Percentiles rank a stretch among this genome's conserved stretches.
phyloP scores from a whole-genome alignment of 352 stramenopile species.

The Plasmopara halstedii region DNA sequence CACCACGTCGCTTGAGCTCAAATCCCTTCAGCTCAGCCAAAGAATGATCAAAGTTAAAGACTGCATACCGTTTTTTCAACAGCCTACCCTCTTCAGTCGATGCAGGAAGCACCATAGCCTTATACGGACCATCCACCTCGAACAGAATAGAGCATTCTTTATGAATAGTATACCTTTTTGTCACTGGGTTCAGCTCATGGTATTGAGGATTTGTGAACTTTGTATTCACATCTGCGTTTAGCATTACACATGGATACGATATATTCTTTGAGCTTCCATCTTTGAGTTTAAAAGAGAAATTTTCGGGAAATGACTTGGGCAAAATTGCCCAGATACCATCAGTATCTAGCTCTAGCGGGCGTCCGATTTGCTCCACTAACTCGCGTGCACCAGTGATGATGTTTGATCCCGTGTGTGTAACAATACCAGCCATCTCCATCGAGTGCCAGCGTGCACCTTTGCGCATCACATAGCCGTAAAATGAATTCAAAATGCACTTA shows the following conservation, averaged over 20 bases:
- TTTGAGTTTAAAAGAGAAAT: constrained; percentile 89
- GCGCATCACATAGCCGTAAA: constrained; percentile 99
- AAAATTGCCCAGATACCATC: constrained; percentile 99
- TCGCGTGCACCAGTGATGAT: constrained; percentile 96
- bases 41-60: constrained; percentile 81
- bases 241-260: constrained; percentile 98
- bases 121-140: constrained; percentile 98
- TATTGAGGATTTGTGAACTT: constrained; percentile 99
- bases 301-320: constrained; percentile 96
- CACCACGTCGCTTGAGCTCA: constrained; percentile 97
- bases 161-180: constrained; percentile 87
- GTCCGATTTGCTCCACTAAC: constrained; percentile 92
- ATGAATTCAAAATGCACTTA: constrained; percentile 99
- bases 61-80: constrained; percentile 96
- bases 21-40: constrained; percentile 89
- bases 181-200: constrained; percentile 45
- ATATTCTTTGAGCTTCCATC: constrained; percentile 79
- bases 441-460: constrained; percentile 98
- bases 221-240: constrained; percentile 97
- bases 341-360: constrained; percentile 97
- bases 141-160: constrained; percentile 99
- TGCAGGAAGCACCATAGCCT: constrained; percentile 97
- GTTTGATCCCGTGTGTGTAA: constrained; percentile 97
- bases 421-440: constrained; percentile 99
- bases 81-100: constrained; percentile 98